Evolutionary conservation across 2,329 filamentous ascomycete genomes (phyloP).

Genomic region (Aureobasidium pullulans): DNA sequence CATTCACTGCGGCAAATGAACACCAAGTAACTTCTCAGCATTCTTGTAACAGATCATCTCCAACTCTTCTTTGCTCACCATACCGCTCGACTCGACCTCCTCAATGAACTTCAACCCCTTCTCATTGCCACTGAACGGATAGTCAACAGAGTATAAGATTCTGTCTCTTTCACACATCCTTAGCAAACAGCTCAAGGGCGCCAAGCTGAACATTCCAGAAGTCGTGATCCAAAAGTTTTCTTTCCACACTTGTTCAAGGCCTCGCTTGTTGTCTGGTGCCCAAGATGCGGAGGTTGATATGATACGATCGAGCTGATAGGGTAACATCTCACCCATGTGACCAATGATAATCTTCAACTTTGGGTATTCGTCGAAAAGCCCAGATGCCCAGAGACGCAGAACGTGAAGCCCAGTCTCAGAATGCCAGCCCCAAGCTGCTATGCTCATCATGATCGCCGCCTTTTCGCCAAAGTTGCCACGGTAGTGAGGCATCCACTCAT

Average conservation of each 20-base stretch:
- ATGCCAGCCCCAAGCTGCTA: conserved; percentile 46
- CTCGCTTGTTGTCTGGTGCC: conserved; percentile 27
- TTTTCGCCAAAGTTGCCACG: conserved; percentile 30
- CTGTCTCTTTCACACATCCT: conserved; percentile 36
- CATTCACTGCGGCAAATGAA: conserved; percentile 19
- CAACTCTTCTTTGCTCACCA: conserved; percentile 44
- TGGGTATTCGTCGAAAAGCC: conserved; percentile 50
- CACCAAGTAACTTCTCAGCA: conserved; percentile 40
- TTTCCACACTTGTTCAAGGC: conserved; percentile 36
- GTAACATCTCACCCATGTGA: conserved; percentile 52
- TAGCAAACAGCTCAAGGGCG: conserved; percentile 40
- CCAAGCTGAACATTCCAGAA: conserved; percentile 47
- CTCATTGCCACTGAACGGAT: conserved; percentile 48
- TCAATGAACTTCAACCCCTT: conserved; percentile 44
- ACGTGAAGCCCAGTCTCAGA: conserved; percentile 43
- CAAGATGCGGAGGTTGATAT: conserved; percentile 17
- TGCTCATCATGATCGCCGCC: conserved; percentile 29
- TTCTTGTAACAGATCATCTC: conserved; percentile 45
- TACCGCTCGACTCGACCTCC: conserved; percentile 43
- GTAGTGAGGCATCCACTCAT: conserved; percentile 33
- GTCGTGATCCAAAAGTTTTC: conserved; percentile 55
- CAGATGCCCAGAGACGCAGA: conserved; percentile 43
- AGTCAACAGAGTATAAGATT: conserved; percentile 53
- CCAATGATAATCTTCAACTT: conserved; percentile 49
- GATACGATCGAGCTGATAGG: conserved; percentile 48